Base-by-base conservation (phyloP, 2,329 filamentous ascomycete species). In the Graphilbum fragrans region DNA sequence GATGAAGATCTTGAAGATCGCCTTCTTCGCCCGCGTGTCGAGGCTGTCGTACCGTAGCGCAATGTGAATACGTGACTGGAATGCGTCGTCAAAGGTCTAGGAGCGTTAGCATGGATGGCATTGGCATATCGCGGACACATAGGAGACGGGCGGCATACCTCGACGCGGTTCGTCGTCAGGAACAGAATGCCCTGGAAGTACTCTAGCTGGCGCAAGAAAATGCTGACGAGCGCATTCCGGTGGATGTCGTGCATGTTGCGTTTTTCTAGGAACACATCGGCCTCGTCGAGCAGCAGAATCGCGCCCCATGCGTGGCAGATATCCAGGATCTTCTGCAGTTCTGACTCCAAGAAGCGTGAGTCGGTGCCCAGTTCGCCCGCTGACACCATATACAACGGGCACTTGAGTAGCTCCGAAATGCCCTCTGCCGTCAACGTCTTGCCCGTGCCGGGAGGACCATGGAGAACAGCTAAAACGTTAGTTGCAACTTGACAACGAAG, bases 181-280 rank as follows among this genome's bases (percentile, higher is more conserved):
- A 94, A 93, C 5, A 94, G 59, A 41, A 94, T 93, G 3, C 87
- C 87, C 55, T 93, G 84, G 62, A 93, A 94, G 58, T 94, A 94
- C 59, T 95, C 88, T 0, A 94, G 68, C 43, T 90, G 70, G 0
- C 86, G 78, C 3, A 94, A 65, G 66, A 94, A 94, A 52, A 94
- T 86, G 56, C 80, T 85, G 40, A 69, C 64, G 4, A 72, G 56
- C 37, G 64, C 67, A 50, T 73, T 73, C 16, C 67, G 59, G 32
- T 57, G 56, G 14, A 72, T 60, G 46, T 72, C 63, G 32, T 59
- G 57, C 32, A 60, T 58, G 40, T 64, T 57, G 5, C 69, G 60
- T 52, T 63, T 57, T 1, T 64, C 63, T 53, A 73, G 63, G 52
- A 71, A 73, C 2, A 73, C 66, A 45, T 72, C 70, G 8, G 68